Percentiles rank a stretch among this genome's conserved stretches.
phyloP scores from a whole-genome alignment of 495 filamentous ascomycete species.

The Bathelium albidoporum region DNA sequence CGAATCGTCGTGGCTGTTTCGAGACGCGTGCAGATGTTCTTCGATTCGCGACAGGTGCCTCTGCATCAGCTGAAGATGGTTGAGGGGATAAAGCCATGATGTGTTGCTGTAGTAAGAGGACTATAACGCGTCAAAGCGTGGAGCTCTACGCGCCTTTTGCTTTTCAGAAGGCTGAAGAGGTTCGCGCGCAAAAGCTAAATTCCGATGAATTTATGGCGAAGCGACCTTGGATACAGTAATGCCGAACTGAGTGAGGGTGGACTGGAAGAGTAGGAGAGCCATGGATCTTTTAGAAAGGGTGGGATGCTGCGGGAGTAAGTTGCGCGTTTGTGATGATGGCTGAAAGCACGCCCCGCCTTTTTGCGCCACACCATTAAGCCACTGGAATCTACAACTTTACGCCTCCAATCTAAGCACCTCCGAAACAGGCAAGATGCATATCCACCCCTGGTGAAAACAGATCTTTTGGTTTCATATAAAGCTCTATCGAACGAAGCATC shows the following conservation, averaged over 20 bases:
- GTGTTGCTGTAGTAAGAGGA: background rate
- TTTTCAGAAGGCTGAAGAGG: background rate
- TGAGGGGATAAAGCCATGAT: background rate
- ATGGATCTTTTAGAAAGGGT: background rate
- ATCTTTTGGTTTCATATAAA: slow-evolving; percentile 9
- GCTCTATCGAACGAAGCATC: background rate
- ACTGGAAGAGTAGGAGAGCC: background rate
- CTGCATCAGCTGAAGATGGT: slow-evolving; percentile 1
- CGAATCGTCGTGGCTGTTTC: slow-evolving; percentile 60
- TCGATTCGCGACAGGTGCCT: slow-evolving; percentile 3
- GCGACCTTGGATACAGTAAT: background rate
- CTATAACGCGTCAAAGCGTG: background rate
- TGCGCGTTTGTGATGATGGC: slow-evolving; percentile 3
- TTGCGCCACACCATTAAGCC: background rate
- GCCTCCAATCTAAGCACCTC: no score
- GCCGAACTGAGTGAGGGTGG: background rate
- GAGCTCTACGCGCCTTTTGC: background rate
- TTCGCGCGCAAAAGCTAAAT: background rate
- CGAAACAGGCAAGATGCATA: no score
- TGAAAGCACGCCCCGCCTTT: slow-evolving; percentile 2
- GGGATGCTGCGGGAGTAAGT: background rate
- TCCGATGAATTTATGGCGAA: background rate
- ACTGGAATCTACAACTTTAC: no score
- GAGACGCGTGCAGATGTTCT: slow-evolving; percentile 48
- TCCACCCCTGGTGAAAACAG: no score